Base-by-base conservation (phyloP, 208 protist species). In the Trypanosoma cruzi region DNA sequence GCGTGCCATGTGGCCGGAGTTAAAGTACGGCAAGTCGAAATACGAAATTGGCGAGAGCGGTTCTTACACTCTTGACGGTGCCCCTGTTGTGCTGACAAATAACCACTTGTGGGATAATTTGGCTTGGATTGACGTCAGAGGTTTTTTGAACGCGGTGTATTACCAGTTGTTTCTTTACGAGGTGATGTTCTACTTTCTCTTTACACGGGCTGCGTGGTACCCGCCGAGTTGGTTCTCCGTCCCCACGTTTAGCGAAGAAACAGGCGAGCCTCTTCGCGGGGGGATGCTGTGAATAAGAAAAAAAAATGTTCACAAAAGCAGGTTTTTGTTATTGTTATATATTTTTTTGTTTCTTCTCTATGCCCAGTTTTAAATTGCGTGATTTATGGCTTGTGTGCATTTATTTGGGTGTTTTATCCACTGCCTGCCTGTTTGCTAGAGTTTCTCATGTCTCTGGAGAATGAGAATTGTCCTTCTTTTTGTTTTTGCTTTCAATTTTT, bases 1-100 rank as follows among this genome's bases (percentile, higher is more conserved):
- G 89, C 81, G 88, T 26, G 84, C 81, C 16, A 88, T 95, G 83
- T 96, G 92, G 89, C 89, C 92, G 10, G 87, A 94, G 76, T 76
- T 93, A 71, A 34, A 65, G 22, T 92, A 91, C 80, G 68, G 74
- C 34, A 46, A 29, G 26, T 36, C 29, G 1, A n/a, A 16, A 11
- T 22, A 24, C 7, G 22, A 28, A 16, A 52, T 6, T 2, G 54
- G 28, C 7, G 44, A 40, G 0, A 13, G n/a, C 10, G 42, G 28
- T 26, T 53, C 0, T 6, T 59, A 59, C 31, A 63, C 60, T 0
- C 18, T 63, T 14, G 58, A 62, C 26, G 44, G 40, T 36, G 61
- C 32, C 26, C 32, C 73, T 49, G 71, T 91, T 22, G 32, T 52
- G 26, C 62, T 82, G 75, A 82, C 76, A 28, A 71, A 91, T 54